Conservation (phyloP, 2,329 filamentous ascomycete species). For the Scedosporium aurantiacum region DNA sequence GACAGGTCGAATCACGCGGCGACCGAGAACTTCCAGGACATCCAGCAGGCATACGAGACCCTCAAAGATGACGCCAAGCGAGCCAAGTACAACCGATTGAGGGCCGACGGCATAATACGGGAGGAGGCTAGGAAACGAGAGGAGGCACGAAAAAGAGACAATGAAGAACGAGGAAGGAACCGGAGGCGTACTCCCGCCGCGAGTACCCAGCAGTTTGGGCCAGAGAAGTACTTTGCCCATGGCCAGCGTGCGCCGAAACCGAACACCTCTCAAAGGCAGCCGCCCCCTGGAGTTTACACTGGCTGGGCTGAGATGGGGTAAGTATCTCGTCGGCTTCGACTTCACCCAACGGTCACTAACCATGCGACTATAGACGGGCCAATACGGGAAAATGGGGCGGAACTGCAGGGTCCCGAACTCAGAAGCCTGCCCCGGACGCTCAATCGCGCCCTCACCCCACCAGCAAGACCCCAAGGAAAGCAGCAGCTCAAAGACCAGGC, state of each 20-base stretch:
- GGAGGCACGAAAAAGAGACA: slow-evolving; percentile 15
- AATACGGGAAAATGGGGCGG: slow-evolving; percentile 2
- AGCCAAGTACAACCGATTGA: slow-evolving; percentile 41
- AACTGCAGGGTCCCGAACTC: not conserved
- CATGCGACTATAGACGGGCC: not conserved
- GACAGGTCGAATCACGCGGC: slow-evolving; percentile 75
- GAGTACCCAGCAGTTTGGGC: not conserved
- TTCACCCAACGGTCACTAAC: not conserved
- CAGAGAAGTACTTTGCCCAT: slow-evolving; percentile 5
- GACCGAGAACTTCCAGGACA: slow-evolving; percentile 73
- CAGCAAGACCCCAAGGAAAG: slow-evolving; percentile 1
- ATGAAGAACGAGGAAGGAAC: not conserved
- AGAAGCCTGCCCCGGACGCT: not conserved
- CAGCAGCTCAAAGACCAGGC: not conserved
- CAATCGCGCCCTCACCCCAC: not conserved
- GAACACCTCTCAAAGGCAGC: not conserved
- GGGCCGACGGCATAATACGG: slow-evolving; percentile 42
- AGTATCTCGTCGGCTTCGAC: not conserved
- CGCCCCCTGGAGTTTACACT: not conserved
- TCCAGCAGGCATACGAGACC: slow-evolving; percentile 77
- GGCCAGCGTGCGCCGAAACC: slow-evolving; percentile 1
- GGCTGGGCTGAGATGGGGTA: slow-evolving; percentile 6
- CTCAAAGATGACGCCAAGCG: slow-evolving; percentile 39
- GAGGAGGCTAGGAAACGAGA: slow-evolving; percentile 47
- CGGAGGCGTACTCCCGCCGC: not conserved